Percentiles rank a stretch among this genome's conserved stretches.
Conservation (phyloP, 2,329 filamentous ascomycete genomes). For the Paraconiothyrium brasiliense region DNA sequence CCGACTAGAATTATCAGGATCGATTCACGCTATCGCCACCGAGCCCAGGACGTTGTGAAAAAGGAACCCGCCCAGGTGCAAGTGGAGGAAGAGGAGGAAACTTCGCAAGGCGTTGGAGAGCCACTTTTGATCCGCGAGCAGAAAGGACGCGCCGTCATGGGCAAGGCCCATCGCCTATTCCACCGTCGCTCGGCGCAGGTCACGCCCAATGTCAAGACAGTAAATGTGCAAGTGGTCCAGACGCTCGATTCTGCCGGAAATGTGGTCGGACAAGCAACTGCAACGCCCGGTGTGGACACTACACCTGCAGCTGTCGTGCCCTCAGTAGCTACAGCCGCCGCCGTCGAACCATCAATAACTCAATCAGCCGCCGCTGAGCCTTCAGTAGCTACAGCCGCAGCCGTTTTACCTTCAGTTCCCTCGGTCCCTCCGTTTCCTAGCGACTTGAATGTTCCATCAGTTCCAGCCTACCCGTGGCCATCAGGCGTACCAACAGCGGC, state of each 20-base stretch:
- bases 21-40: conserved; percentile 36
- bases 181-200: conserved; percentile 42
- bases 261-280: conserved; percentile 36
- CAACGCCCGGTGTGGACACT: conserved; percentile 23
- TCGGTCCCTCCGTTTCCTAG: conserved; percentile 48
- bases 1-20: conserved; percentile 37
- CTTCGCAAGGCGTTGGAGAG: conserved; percentile 21
- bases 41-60: conserved; percentile 25
- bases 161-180: conserved; percentile 42
- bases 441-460: conserved; percentile 37
- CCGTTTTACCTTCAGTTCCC: conserved; percentile 37
- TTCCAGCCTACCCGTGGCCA: conserved; percentile 46
- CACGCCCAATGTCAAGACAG: conserved; percentile 32
- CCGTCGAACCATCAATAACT: conserved; percentile 11
- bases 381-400: conserved; percentile 24
- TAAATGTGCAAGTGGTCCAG: conserved; percentile 42
- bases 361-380: conserved; percentile 11
- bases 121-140: conserved; percentile 32
- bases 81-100: conserved; percentile 28
- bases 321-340: not conserved
- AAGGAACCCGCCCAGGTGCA: conserved; percentile 20
- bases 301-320: conserved; percentile 16
- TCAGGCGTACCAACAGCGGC: conserved; percentile 28
- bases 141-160: conserved; percentile 38
- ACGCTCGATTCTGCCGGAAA: conserved; percentile 43